phyloP scores from a whole-genome alignment of 257 asterid genomes.

The Solanum lignicaule region DNA sequence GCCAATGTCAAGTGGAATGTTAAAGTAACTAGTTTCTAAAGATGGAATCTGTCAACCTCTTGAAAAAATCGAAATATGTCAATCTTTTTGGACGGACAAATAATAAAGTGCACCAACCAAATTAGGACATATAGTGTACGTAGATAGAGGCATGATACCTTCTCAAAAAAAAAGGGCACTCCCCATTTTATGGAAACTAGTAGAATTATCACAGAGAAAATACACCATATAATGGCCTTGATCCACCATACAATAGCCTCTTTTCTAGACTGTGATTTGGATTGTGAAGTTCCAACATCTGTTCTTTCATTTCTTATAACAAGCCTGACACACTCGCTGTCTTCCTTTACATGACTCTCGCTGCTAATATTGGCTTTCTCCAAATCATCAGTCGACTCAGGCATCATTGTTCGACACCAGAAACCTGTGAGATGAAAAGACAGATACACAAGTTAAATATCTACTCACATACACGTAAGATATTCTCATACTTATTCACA shows the following conservation, averaged over 20 bases:
- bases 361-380: slow-evolving; percentile 22
- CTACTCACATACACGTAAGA: neutral
- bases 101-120: neutral
- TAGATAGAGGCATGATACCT: slow-evolving; percentile 30
- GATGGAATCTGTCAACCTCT: neutral
- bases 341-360: slow-evolving; percentile 34
- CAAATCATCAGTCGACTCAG: slow-evolving; percentile 32
- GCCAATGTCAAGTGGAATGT: neutral
- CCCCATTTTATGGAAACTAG: slow-evolving; percentile 59
- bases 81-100: neutral
- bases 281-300: slow-evolving; percentile 16
- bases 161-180: slow-evolving; percentile 51
- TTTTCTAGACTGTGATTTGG: slow-evolving; percentile 16
- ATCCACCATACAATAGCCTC: slow-evolving; percentile 47
- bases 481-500: neutral
- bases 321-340: slow-evolving; percentile 70
- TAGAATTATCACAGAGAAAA: slow-evolving; percentile 16
- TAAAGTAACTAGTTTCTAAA: neutral
- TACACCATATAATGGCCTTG: slow-evolving; percentile 38
- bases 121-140: neutral
- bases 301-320: slow-evolving; percentile 45
- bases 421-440: slow-evolving; percentile 25
- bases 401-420: slow-evolving; percentile 55
- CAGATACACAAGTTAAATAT: neutral
- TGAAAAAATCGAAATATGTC: neutral